phyloP scores from a whole-genome alignment of 371 early-diverging fungal species.

The Rhizopus microsporus region DNA sequence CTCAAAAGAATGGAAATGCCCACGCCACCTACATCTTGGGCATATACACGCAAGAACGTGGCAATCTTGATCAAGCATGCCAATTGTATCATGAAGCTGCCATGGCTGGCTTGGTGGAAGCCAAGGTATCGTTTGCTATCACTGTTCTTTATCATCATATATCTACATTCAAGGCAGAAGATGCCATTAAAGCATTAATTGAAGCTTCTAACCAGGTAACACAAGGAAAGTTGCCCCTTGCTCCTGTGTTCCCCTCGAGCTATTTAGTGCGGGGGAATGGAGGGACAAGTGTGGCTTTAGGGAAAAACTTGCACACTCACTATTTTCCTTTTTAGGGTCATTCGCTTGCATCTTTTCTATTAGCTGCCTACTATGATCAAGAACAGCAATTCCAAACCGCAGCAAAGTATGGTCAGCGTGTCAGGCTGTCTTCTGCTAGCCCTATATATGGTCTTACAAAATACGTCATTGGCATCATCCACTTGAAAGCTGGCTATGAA shows the following conservation, averaged over 20 bases:
- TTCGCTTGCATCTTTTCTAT: slow-evolving; percentile 18
- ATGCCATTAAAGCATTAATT: slow-evolving; percentile 12
- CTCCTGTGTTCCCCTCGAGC: too few species aligned
- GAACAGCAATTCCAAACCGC: slow-evolving; percentile 5
- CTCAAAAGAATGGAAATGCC: slow-evolving; percentile 18
- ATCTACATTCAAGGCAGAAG: neutral
- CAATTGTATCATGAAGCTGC: slow-evolving; percentile 17
- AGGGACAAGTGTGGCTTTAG: too few species aligned
- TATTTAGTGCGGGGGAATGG: too few species aligned
- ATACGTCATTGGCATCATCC: slow-evolving; percentile 20
- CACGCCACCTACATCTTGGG: slow-evolving; percentile 21
- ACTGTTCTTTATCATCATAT: slow-evolving; percentile 1
- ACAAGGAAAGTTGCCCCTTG: neutral
- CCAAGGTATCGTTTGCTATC: slow-evolving; percentile 21
- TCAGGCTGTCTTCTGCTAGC: slow-evolving; percentile 5
- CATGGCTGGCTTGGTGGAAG: neutral
- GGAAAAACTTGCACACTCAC: too few species aligned
- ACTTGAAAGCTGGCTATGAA: slow-evolving; percentile 13
- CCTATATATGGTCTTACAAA: slow-evolving; percentile 19
- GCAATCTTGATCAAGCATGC: slow-evolving; percentile 14
- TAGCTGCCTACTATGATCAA: slow-evolving; percentile 21
- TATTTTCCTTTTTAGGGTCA: slow-evolving; percentile 14
- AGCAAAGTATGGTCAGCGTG: slow-evolving; percentile 3
- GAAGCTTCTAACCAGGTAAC: slow-evolving; percentile 18
- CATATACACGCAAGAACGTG: slow-evolving; percentile 12